These are phyloP conservation scores for Geranium incanum DNA, from an alignment of 441 rosid species.

Conservation along the genomic window DNA sequence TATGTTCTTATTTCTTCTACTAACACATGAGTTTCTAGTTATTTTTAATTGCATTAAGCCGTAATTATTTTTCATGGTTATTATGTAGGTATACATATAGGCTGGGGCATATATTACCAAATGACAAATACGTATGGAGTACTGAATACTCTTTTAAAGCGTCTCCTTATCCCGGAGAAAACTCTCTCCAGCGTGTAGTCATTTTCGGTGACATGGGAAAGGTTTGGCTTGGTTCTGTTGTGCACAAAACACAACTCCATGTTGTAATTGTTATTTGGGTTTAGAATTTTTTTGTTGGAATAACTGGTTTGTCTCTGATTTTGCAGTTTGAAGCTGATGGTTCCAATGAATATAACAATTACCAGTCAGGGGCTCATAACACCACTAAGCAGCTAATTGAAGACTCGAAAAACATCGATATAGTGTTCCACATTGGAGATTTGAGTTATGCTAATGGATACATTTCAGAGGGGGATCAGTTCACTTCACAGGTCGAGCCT, in stretches of 20 bases:
- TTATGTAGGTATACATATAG: slow-evolving; percentile 54
- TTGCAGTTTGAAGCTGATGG: slow-evolving; percentile 87
- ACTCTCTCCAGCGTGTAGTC: slow-evolving; percentile 61
- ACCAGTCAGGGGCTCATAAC: slow-evolving; percentile 81
- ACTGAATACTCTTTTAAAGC: slow-evolving; percentile 52
- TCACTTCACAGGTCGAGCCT: slow-evolving; percentile 86
- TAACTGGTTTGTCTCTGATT: neutral
- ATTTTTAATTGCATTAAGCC: neutral
- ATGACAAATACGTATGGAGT: slow-evolving; percentile 58
- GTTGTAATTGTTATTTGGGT: neutral
- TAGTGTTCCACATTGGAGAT: slow-evolving; percentile 86
- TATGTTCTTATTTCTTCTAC: slow-evolving; percentile 26
- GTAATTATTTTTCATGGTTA: slow-evolving; percentile 1
- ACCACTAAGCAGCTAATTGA: slow-evolving; percentile 73
- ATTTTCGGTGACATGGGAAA: slow-evolving; percentile 94
- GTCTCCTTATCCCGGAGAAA: slow-evolving; percentile 79
- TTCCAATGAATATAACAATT: slow-evolving; percentile 72
- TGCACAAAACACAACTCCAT: no score
- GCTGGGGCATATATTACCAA: slow-evolving; percentile 57
- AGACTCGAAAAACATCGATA: slow-evolving; percentile 58
- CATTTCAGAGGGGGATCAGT: slow-evolving; percentile 94
- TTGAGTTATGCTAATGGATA: slow-evolving; percentile 77
- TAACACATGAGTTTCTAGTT: neutral
- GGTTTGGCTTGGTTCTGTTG: slow-evolving; percentile 30
- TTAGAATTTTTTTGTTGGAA: no score